These are phyloP conservation scores for Plantago elongata DNA, from an alignment of 257 asterid species.

Conservation along the genomic window DNA sequence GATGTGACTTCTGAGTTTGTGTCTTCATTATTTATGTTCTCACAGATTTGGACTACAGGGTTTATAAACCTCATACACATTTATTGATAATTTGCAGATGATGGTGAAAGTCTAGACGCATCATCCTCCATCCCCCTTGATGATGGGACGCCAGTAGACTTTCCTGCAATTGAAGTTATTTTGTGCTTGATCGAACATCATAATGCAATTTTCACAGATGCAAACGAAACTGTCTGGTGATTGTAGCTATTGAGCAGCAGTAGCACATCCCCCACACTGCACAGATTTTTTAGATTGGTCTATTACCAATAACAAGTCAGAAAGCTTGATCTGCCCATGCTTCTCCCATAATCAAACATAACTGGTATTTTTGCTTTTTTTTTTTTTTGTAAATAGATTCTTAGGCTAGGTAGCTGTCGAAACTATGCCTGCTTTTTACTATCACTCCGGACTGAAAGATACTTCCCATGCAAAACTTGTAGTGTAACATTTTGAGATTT, in stretches of 20 bases:
- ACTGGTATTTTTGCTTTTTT: no score
- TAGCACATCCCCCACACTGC: constrained; percentile 16
- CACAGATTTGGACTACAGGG: background rate
- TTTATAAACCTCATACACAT: background rate
- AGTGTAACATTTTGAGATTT: no score
- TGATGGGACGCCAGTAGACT: constrained; percentile 60
- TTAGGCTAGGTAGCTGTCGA: no score
- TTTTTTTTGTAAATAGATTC: no score
- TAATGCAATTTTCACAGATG: constrained; percentile 74
- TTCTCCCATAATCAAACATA: no score
- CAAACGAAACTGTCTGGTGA: constrained; percentile 79
- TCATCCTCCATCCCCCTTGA: constrained; percentile 82
- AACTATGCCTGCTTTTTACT: no score
- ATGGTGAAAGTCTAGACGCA: constrained; percentile 47
- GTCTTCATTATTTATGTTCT: background rate
- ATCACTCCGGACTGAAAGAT: no score
- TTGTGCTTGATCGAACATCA: constrained; percentile 89
- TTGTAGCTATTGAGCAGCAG: constrained; percentile 20
- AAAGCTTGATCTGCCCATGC: no score
- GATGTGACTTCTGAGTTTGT: no score
- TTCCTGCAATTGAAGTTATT: constrained; percentile 73
- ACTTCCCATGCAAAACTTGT: no score
- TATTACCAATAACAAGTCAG: background rate
- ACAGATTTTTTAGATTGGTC: constrained; percentile 29
- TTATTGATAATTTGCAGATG: constrained; percentile 34